Evolutionary conservation across 129 eudicot species (phyloP), one percentile per base, ranked within the genome.

Genomic region (Flaveria brownii): DNA sequence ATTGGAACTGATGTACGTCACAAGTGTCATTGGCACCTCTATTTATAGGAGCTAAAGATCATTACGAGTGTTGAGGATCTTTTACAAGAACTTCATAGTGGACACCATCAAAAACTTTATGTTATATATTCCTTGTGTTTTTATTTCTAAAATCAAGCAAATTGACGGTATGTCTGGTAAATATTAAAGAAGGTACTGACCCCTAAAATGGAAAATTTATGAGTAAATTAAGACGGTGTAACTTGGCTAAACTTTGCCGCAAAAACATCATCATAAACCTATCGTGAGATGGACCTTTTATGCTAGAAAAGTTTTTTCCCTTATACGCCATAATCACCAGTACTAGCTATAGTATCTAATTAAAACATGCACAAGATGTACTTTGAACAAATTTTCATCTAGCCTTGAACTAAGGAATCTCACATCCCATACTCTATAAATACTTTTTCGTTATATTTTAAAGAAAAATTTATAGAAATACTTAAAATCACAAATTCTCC

Each of bases 11-110:
- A 80, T 80, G 70, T 16, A 52, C 55, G 74, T 54, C 73, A 54
- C 57, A 73, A 65, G 68, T 45, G 42, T 68, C 49, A 55, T 45
- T 74, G 42, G 71, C 22, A 5, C 67, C 65, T 56, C 75, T 74
- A 80, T 80, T 80, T 80, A 80, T 80, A 80, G 64, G 62, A 28
- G 17, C 30, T 0, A 50, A 62, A 71, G 17, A 33, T n/a, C n/a
- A n/a, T 59, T 60, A 12, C 0, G 16, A 56, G 64, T 57, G 64
- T 57, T 8, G 23, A 57, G 68, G 18, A 23, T 62, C 43, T 62
- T 62, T 7, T 28, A 63, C 20, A 63, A 30, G 7, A 62, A 63
- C 20, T 63, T 63, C 45, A 63, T 63, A 63, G 69, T 63, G 69
- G 69, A 28, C 69, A 30, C 18, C 22, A 28, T 26, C 41, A 22